Base-by-base conservation (phyloP, 2,329 filamentous ascomycete genomes). In the Neofusicoccum umdonicola region DNA sequence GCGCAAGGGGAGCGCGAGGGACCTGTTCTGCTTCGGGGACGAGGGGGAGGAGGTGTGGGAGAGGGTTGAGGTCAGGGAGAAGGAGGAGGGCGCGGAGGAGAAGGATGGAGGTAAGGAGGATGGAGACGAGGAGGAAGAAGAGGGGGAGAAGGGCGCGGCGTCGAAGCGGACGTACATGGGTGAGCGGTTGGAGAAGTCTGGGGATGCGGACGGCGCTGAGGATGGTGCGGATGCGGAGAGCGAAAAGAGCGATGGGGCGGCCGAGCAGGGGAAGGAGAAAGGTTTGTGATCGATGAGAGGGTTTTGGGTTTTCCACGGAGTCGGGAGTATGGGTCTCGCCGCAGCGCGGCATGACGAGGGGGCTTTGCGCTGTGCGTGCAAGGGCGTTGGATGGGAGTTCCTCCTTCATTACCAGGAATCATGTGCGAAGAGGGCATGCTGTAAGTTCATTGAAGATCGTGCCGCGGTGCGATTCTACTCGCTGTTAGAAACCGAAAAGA, bases 21-120 rank as follows among this genome's bases (percentile, higher is more conserved):
- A 91, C 72, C 76, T 93, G 56, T 93, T 93, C 73, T 93, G 90
- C 71, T 77, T 81, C 57, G 73, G 76, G 31, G 77, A 79, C 13
- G 77, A 76, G 57, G 70, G 68, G 42, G 67, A 68, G 7, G 74
- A 4, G 27, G 12, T 11, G 6, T 42, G 48, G 42, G 22, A 17
- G 17, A 42, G n/a, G 11, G n/a, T 17, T 5, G 48, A 19, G 15
- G 50, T 13, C 1, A 15, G 4, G 1, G 41, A 56, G n/a, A 39
- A 63, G 8, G 60, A 37, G 3, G 45, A 17, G 8, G 44, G 9
- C 8, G 39, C 7, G n/a, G 61, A 19, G 47, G 17, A 54, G 27
- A 15, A 22, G n/a, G 42, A 39, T 12, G 34, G 27, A 13, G 45
- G 41, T 31, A 35, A 39, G 27, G 57, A 15, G n/a, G 57, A 48